A percentile compares a stretch with the other conserved stretches of the same genome.
Evolutionary conservation across 805 yeast species (phyloP).

Genomic region (Jamesozyma spencerorum): DNA sequence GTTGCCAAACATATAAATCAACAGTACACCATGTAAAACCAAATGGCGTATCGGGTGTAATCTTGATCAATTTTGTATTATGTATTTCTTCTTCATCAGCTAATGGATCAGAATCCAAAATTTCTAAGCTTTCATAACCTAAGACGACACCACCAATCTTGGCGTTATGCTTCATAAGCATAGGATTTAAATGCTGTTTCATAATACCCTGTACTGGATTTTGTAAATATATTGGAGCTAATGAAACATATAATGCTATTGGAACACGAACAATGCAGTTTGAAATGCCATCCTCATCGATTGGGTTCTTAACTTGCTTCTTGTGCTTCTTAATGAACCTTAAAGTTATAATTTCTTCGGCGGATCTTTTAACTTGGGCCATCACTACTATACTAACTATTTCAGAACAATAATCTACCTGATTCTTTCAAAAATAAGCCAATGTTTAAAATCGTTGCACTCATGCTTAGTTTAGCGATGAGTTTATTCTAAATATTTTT

Average conservation of each 20-base stretch:
- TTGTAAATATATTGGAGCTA: conserved; percentile 73
- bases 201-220: conserved; percentile 71
- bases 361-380: conserved; percentile 21
- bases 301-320: conserved; percentile 21
- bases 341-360: conserved; percentile 13
- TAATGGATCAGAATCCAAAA: conserved; percentile 36
- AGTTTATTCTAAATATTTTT: not conserved
- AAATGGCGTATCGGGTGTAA: conserved; percentile 77
- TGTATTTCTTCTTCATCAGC: conserved; percentile 34
- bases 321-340: conserved; percentile 25
- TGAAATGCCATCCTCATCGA: conserved; percentile 22
- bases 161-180: conserved; percentile 72
- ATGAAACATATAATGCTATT: conserved; percentile 58
- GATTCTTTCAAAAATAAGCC: not conserved
- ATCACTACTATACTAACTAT: conserved; percentile 4
- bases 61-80: conserved; percentile 42
- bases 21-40: conserved; percentile 80
- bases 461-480: conserved; percentile 1
- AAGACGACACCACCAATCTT: conserved; percentile 75
- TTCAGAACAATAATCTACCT: not conserved
- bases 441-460: not conserved
- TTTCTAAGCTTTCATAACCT: conserved; percentile 59
- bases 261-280: conserved; percentile 29
- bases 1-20: conserved; percentile 82
- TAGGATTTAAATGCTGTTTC: conserved; percentile 81